A percentile compares a stretch with the other conserved stretches of the same genome.
Conservation (phyloP, 1,139 yeast genomes). For the Yamadazyma jaroonii region DNA sequence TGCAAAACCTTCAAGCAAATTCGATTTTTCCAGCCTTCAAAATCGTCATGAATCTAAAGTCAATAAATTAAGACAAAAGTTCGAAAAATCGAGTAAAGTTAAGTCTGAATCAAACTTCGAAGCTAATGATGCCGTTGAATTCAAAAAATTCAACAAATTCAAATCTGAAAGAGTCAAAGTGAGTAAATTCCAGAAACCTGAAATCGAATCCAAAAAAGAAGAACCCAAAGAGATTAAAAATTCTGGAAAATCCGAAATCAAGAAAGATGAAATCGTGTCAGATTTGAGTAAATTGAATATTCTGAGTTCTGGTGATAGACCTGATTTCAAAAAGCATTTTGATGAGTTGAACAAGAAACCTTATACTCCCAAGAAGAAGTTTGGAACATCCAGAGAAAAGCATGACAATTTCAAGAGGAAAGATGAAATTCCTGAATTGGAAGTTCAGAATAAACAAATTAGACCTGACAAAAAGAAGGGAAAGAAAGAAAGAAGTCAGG, state of each 20-base stretch:
- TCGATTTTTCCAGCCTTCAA: not conserved
- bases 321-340: slow-evolving; percentile 33
- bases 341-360: slow-evolving; percentile 25
- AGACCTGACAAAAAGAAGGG: not conserved
- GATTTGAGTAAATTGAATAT: slow-evolving; percentile 4
- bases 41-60: no score
- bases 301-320: slow-evolving; percentile 17
- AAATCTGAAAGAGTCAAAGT: no score
- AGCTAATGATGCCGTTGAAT: not conserved
- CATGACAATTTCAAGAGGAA: not conserved
- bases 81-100: not conserved
- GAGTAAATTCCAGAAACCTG: slow-evolving; percentile 1
- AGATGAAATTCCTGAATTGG: no score
- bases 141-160: not conserved
- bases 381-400: not conserved
- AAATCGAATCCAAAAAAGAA: not conserved
- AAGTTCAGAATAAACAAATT: no score
- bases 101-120: not conserved
- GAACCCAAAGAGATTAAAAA: no score
- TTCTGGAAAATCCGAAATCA: no score
- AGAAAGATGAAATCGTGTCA: slow-evolving; percentile 4
- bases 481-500: not conserved
- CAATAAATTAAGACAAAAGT: no score
- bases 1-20: no score
- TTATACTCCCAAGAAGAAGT: slow-evolving; percentile 9